phyloP scores from a whole-genome alignment of 805 yeast species.

The Candida suzukii region DNA sequence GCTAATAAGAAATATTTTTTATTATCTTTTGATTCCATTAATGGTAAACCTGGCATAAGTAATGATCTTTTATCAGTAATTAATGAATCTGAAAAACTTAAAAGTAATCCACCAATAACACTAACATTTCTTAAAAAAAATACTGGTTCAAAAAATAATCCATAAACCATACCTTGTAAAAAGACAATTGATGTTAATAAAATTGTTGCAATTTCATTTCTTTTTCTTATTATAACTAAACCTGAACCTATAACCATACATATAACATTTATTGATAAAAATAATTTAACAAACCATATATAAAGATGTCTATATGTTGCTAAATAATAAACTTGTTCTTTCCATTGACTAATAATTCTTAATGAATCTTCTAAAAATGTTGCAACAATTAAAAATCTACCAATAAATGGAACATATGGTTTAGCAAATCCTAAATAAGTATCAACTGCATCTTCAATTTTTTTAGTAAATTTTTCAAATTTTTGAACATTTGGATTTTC shows the following conservation, averaged over 20 bases:
- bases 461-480: slow-evolving; percentile 45
- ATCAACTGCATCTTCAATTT: slow-evolving; percentile 49
- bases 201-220: slow-evolving; percentile 62
- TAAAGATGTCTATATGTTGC: slow-evolving; percentile 76
- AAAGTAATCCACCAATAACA: slow-evolving; percentile 85
- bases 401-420: slow-evolving; percentile 81
- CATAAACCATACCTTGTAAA: slow-evolving; percentile 82
- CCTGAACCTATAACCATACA: slow-evolving; percentile 72
- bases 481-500: slow-evolving; percentile 24
- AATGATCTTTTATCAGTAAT: slow-evolving; percentile 66
- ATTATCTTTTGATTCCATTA: slow-evolving; percentile 62
- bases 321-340: slow-evolving; percentile 80
- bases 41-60: slow-evolving; percentile 69
- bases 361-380: slow-evolving; percentile 87
- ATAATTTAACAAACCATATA: slow-evolving; percentile 66
- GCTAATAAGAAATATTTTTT: slow-evolving; percentile 79
- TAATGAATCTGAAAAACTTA: slow-evolving; percentile 81
- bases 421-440: slow-evolving; percentile 43
- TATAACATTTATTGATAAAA: slow-evolving; percentile 54
- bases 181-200: slow-evolving; percentile 65
- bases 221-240: slow-evolving; percentile 60
- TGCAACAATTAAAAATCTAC: slow-evolving; percentile 85
- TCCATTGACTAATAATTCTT: slow-evolving; percentile 83
- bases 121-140: slow-evolving; percentile 84
- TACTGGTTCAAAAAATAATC: slow-evolving; percentile 70